Evolutionary conservation across 805 yeast genomes (phyloP).

Genomic region (Wickerhamomyces silvicola): DNA sequence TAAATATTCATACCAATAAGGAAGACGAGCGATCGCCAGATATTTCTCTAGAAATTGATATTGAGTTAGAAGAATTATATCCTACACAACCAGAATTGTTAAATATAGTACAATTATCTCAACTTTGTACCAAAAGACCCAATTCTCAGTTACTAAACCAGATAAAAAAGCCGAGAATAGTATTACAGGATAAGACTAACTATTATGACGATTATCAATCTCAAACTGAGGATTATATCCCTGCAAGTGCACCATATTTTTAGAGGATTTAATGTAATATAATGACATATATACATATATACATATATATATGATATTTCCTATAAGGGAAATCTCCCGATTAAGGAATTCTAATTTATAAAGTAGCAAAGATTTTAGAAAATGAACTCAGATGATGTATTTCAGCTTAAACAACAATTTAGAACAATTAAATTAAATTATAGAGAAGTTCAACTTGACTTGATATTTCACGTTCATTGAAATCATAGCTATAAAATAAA

Average conservation of each 20-base stretch:
- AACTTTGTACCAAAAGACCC: too few relatives aligned
- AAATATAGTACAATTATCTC: conserved; percentile 13
- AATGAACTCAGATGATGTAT: too few relatives aligned
- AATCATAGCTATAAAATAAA: too few relatives aligned
- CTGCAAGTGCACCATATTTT: conserved; percentile 3
- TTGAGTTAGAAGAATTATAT: conserved; percentile 22
- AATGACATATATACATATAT: background rate
- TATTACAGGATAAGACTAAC: background rate
- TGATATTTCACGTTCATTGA: too few relatives aligned
- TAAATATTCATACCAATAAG: too few relatives aligned
- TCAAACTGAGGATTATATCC: conserved; percentile 2
- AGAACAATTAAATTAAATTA: background rate
- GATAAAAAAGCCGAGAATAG: too few relatives aligned
- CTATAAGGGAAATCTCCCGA: too few relatives aligned
- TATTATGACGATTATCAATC: background rate
- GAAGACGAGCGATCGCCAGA: background rate
- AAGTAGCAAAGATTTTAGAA: too few relatives aligned
- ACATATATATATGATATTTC: too few relatives aligned
- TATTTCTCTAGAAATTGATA: conserved; percentile 21
- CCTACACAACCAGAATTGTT: conserved; percentile 23
- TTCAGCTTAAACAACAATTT: background rate
- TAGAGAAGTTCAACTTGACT: background rate
- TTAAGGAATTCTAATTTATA: too few relatives aligned
- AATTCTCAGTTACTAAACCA: too few relatives aligned
- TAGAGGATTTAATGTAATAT: background rate